These are phyloP conservation scores for Fragilaria radians DNA, from an alignment of 108 stramenopile species.

Conservation along the genomic window DNA sequence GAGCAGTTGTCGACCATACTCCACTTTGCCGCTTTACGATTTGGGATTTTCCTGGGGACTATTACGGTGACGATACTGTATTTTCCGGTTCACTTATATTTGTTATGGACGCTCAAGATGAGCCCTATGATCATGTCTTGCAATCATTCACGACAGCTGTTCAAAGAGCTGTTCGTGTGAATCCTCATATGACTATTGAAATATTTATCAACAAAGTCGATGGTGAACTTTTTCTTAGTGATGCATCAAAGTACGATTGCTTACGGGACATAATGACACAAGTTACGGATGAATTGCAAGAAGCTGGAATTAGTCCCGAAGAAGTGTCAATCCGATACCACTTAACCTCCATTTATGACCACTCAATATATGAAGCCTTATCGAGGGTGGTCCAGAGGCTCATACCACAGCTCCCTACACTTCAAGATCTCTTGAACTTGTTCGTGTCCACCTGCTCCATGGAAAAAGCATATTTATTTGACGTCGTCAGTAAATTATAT, in stretches of 20 bases:
- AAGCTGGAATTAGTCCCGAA: constrained; percentile 76
- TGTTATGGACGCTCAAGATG: constrained; percentile 88
- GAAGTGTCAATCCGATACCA: constrained; percentile 83
- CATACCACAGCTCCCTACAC: constrained; percentile 89
- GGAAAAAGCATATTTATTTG: constrained; percentile 97
- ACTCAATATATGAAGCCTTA: constrained; percentile 96
- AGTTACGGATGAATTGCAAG: constrained; percentile 77
- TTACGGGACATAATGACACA: constrained; percentile 87
- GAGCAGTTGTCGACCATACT: constrained; percentile 89
- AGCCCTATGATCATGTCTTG: constrained; percentile 85
- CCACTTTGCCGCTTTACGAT: constrained; percentile 93
- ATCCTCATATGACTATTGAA: constrained; percentile 87
- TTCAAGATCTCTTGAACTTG: constrained; percentile 93
- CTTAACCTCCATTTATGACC: constrained; percentile 95
- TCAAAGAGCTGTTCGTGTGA: constrained; percentile 68
- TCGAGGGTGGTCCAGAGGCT: constrained; percentile 87
- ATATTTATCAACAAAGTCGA: constrained; percentile 99
- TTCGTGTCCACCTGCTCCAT: constrained; percentile 89
- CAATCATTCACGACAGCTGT: constrained; percentile 87
- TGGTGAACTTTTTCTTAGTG: constrained; percentile 95
- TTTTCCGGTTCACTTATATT: constrained; percentile 61
- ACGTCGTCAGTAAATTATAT: constrained; percentile 96
- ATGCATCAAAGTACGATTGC: constrained; percentile 96
- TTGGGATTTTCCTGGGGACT: constrained; percentile 98
- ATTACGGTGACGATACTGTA: constrained; percentile 68